Evolutionary conservation across 75 land plant species (phyloP), one percentile per base, ranked within the genome.

Genomic region (Sequoiadendron giganteum): DNA sequence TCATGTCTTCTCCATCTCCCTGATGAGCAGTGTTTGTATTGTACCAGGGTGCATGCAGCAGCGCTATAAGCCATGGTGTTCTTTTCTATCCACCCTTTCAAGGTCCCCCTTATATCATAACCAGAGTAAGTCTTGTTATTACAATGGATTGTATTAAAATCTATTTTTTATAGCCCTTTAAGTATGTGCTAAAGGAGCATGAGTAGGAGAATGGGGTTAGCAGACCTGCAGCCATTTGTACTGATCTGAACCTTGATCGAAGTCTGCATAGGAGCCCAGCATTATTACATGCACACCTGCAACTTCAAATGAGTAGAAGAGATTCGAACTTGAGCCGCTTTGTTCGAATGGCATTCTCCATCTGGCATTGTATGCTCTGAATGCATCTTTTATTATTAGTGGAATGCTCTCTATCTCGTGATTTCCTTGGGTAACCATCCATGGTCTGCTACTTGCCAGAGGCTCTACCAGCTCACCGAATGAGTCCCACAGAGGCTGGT

Each of bases 381-480:
- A 96, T 5, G 91, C 45, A 0, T 86, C 42, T 5, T n/a, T 16
- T 10, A 91, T 83, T 19, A 95, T 8, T 19, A 95, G 10, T 18
- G 93, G 94, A 81, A 95, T 88, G 47, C 40, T 89, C 87, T 97
- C 99, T 1, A 95, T 86, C 32, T 97, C 98, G 85, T 97, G 99
- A 91, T 97, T 97, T 73, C 98, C 98, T 47, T 94, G 88, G 1
- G 98, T 96, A 81, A 93, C 93, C 98, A 97, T 96, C 97, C 96
- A 95, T 11, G 99, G 99, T 28, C 93, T 83, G 3, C 88, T 36
- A 89, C 98, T 97, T 1, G 99, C 96, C 19, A 94, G 86, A n/a
- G 97, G 98, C 87, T 93, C 93, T 11, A 97, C 92, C 48, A 97
- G 89, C 3, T 88, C 87, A 10, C 96, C 98, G 86, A 94, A 97